Conservation (phyloP, 768 basidiomycete genomes). For the Rhodocollybia butyracea region DNA sequence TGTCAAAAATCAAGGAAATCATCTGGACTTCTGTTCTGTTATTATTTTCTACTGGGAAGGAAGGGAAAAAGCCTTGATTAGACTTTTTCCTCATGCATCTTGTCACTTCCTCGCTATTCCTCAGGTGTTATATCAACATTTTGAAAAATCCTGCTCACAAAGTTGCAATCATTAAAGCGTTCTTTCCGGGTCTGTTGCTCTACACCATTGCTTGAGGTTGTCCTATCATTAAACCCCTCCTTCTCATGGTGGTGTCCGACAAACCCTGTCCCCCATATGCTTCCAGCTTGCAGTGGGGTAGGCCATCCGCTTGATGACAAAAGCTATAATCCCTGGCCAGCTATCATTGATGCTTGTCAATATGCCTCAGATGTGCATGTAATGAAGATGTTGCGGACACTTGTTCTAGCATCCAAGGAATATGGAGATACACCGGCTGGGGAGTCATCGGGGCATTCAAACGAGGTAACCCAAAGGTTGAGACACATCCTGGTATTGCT, state of each 20-base stretch:
- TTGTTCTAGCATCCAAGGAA: constrained; percentile 42
- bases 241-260: constrained; percentile 43
- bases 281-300: constrained; percentile 17
- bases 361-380: constrained; percentile 53
- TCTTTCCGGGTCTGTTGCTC: constrained; percentile 36
- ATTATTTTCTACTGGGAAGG: constrained; percentile 42
- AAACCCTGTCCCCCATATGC: constrained; percentile 36
- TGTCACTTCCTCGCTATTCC: constrained; percentile 48
- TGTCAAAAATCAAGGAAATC: constrained; percentile 46
- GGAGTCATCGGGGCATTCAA: constrained; percentile 39
- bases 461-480: constrained; percentile 16
- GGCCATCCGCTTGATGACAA: constrained; percentile 34
- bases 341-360: constrained; percentile 38
- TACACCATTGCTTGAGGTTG: constrained; percentile 41
- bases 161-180: constrained; percentile 41
- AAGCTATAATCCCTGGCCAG: constrained; percentile 51
- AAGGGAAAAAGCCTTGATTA: constrained; percentile 44
- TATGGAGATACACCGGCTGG: constrained; percentile 42
- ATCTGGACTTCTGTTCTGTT: constrained; percentile 49
- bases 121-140: constrained; percentile 37
- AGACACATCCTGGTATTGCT: constrained; percentile 44
- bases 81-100: constrained; percentile 63
- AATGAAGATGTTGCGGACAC: constrained; percentile 44
- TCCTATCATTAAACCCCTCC: constrained; percentile 45
- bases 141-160: constrained; percentile 33